Conservation (phyloP, 2,329 filamentous ascomycete genomes). For the Sporothrix protearum region DNA sequence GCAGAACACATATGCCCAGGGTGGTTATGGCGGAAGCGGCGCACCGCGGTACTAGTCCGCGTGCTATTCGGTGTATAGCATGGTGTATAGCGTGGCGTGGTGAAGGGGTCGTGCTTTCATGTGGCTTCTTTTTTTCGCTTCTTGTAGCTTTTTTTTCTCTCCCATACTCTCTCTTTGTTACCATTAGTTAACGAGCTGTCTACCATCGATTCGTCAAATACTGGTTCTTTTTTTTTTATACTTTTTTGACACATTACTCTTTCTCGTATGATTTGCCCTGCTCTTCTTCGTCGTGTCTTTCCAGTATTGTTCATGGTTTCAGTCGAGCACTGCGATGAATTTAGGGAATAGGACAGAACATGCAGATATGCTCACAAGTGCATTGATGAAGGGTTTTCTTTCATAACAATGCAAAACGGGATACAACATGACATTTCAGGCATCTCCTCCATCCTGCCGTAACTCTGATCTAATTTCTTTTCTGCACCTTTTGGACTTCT, state of each 20-base stretch:
- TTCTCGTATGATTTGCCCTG: not conserved
- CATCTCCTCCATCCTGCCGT: not conserved
- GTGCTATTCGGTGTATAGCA: not conserved
- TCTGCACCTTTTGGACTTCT: not conserved
- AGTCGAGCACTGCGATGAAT: not conserved
- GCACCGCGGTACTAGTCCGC: conserved; percentile 23
- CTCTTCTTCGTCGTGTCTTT: not conserved
- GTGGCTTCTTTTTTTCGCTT: conserved; percentile 1
- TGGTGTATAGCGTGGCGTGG: no score
- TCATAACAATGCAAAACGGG: no score
- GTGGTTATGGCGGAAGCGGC: conserved; percentile 6
- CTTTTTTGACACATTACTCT: not conserved
- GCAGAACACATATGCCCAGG: conserved; percentile 19
- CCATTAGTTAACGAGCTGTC: not conserved
- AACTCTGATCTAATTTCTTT: not conserved
- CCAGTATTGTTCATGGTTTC: not conserved
- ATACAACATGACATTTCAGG: no score
- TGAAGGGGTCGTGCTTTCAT: not conserved
- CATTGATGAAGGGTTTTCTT: no score
- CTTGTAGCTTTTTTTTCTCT: not conserved
- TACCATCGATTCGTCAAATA: not conserved
- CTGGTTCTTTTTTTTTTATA: no score
- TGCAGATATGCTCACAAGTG: not conserved
- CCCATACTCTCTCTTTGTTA: not conserved
- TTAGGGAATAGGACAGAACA: not conserved